phyloP scores from a whole-genome alignment of 2,329 filamentous ascomycete species.

The Ascochyta fabae region DNA sequence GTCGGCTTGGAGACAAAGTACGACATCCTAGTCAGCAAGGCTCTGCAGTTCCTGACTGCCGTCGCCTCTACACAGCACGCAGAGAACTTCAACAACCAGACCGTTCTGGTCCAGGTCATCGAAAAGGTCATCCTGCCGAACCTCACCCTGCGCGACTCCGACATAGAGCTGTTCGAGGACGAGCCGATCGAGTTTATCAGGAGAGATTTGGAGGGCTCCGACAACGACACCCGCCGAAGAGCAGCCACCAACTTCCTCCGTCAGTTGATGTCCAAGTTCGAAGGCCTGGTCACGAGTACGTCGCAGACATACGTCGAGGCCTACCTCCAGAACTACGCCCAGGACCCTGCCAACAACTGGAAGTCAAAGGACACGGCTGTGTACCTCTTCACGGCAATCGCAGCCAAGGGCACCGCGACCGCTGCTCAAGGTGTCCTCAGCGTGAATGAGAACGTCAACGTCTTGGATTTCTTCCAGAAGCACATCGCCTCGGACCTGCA shows the following conservation, averaged over 20 bases:
- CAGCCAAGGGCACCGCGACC: constrained; percentile 87
- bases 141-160: constrained; percentile 86
- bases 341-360: constrained; percentile 75
- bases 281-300: constrained; percentile 82
- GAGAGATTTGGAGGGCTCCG: constrained; percentile 91
- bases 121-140: constrained; percentile 97
- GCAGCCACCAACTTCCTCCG: constrained; percentile 94
- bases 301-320: constrained; percentile 86
- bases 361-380: constrained; percentile 98
- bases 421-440: constrained; percentile 88
- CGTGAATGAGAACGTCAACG: constrained; percentile 80
- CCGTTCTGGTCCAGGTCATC: constrained; percentile 82
- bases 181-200: constrained; percentile 99
- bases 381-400: constrained; percentile 93
- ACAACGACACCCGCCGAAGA: constrained; percentile 89
- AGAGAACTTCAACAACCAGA: constrained; percentile 81
- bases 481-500: constrained; percentile 90
- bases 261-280: constrained; percentile 87
- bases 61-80: constrained; percentile 82
- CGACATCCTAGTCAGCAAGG: constrained; percentile 92
- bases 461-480: constrained; percentile 93
- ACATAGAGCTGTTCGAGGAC: constrained; percentile 95
- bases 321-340: constrained; percentile 77
- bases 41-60: constrained; percentile 90
- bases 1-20: constrained; percentile 90